Conservation (phyloP, 768 basidiomycete species). For the Tylopilus subfusipes region DNA sequence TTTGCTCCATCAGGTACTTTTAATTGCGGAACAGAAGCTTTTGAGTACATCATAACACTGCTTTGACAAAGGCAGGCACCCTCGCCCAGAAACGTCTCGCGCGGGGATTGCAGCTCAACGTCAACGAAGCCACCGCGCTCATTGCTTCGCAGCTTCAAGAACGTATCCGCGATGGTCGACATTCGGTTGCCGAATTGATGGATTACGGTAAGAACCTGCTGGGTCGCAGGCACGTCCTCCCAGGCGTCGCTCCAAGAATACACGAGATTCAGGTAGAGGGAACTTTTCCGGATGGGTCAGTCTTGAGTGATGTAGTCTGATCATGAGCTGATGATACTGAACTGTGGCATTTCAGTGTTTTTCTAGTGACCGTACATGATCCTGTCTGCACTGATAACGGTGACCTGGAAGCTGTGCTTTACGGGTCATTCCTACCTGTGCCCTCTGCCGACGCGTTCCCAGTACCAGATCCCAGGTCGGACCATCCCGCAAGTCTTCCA, state of each 20-base stretch:
- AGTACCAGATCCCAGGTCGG: conserved; percentile 42
- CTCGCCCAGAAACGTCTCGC: conserved; percentile 95
- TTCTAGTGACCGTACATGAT: conserved; percentile 96
- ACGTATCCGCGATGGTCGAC: conserved; percentile 84
- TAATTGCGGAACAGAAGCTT: background rate
- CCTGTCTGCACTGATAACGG: conserved; percentile 86
- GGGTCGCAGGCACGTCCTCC: conserved; percentile 84
- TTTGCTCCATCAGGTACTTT: conserved; percentile 60
- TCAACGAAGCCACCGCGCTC: conserved; percentile 83
- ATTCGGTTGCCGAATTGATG: conserved; percentile 91
- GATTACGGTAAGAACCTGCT: conserved; percentile 85
- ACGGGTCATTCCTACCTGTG: conserved; percentile 88
- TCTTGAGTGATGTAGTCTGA: background rate
- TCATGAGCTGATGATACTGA: background rate
- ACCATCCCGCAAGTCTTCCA: conserved; percentile 54
- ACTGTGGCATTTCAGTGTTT: conserved; percentile 43
- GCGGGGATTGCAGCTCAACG: conserved; percentile 84
- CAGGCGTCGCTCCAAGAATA: conserved; percentile 69
- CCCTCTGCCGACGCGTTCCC: conserved; percentile 70
- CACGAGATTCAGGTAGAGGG: conserved; percentile 95
- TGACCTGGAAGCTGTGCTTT: conserved; percentile 79
- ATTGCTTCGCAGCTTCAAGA: conserved; percentile 94
- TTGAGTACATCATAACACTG: background rate
- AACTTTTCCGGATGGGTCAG: conserved; percentile 82
- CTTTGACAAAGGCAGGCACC: conserved; percentile 61